Conservation (phyloP, 352 stramenopile species). For the Peronospora destructor region DNA sequence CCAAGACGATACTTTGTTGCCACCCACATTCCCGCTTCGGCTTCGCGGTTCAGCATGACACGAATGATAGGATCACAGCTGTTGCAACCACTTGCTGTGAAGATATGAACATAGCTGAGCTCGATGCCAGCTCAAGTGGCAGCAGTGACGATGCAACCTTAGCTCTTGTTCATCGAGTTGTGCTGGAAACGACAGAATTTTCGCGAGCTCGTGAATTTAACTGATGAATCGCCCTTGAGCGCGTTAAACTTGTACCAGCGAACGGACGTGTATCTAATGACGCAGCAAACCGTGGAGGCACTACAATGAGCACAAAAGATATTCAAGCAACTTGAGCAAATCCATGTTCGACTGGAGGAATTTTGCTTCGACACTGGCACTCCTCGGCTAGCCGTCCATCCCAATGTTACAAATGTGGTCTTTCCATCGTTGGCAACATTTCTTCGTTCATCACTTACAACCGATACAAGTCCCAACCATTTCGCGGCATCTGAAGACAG, state of each 20-base stretch:
- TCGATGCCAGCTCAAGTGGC: slow-evolving; percentile 1
- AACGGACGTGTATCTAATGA: slow-evolving; percentile 1
- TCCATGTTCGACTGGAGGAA: slow-evolving; percentile 32
- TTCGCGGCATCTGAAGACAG: slow-evolving; percentile 1
- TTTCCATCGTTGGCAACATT: slow-evolving; percentile 33
- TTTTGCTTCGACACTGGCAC: slow-evolving; percentile 56
- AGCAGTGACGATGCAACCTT: background rate
- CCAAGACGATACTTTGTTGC: slow-evolving; percentile 25
- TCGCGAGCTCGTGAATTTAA: background rate
- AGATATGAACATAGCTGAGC: slow-evolving; percentile 1
- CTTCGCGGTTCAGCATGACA: slow-evolving; percentile 19
- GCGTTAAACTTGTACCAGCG: background rate
- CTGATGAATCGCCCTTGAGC: background rate
- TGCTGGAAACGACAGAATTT: background rate
- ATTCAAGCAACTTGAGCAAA: too few species aligned
- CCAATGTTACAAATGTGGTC: slow-evolving; percentile 19
- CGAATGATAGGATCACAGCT: slow-evolving; percentile 25
- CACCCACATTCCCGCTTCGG: slow-evolving; percentile 37
- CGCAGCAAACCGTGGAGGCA: background rate
- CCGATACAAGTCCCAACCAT: background rate
- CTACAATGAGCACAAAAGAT: slow-evolving; percentile 12
- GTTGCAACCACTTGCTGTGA: slow-evolving; percentile 13
- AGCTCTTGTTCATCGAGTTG: slow-evolving; percentile 5
- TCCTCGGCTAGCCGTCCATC: slow-evolving; percentile 28
- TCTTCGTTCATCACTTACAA: slow-evolving; percentile 1